Conservation (phyloP, 2,329 filamentous ascomycete genomes). For the Phoma herbarum region DNA sequence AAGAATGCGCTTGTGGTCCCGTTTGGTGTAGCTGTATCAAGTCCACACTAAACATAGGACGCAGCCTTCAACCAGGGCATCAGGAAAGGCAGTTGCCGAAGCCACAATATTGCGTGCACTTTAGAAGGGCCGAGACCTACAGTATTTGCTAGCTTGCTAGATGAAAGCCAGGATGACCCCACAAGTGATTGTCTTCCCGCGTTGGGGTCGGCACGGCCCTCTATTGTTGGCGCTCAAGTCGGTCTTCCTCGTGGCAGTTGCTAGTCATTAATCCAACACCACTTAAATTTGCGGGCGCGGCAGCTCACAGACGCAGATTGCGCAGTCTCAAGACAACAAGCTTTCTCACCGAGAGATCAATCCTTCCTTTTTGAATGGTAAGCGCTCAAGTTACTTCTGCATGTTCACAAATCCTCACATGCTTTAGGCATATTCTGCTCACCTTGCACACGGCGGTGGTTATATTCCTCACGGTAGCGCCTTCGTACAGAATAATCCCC, state of each 20-base stretch:
- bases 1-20: neutral
- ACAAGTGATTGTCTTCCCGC: neutral
- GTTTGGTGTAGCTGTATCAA: neutral
- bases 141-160: too few species aligned
- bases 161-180: neutral
- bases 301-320: neutral
- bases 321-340: neutral
- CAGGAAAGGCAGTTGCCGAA: neutral
- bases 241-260: neutral
- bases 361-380: constrained; percentile 28
- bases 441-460: constrained; percentile 34
- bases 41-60: neutral
- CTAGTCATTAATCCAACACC: neutral
- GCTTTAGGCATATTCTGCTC: constrained; percentile 31
- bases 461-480: constrained; percentile 27
- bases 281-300: constrained; percentile 1
- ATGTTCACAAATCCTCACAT: neutral
- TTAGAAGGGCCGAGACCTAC: neutral
- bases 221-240: neutral
- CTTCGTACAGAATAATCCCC: constrained; percentile 21
- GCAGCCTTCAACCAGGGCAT: neutral
- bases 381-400: neutral
- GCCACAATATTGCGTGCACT: neutral
- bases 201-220: constrained; percentile 4
- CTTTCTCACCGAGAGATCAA: neutral